These are phyloP conservation scores for Globisporangium recalcitrans DNA, from an alignment of 352 stramenopile species.

Conservation along the genomic window DNA sequence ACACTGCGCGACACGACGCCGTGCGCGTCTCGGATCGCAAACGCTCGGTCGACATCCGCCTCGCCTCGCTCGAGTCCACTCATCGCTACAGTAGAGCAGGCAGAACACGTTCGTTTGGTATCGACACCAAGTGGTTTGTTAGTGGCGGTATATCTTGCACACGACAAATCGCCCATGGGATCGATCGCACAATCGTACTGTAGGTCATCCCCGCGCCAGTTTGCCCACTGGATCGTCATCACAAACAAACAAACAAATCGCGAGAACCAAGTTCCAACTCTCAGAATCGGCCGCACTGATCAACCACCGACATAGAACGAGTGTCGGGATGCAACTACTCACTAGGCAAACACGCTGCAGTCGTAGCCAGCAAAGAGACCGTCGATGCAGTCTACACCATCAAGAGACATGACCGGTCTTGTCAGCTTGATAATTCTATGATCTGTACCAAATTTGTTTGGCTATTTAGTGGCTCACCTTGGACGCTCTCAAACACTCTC, in stretches of 20 bases:
- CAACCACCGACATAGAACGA: neutral
- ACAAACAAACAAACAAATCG: neutral
- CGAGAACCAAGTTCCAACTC: constrained; percentile 2
- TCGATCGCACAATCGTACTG: constrained; percentile 25
- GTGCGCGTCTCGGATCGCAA: constrained; percentile 24
- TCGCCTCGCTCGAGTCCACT: constrained; percentile 37
- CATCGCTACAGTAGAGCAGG: constrained; percentile 47
- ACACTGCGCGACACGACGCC: constrained; percentile 60
- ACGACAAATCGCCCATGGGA: neutral
- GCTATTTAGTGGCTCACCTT: constrained; percentile 33
- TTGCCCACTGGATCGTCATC: constrained; percentile 43
- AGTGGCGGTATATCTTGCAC: neutral
- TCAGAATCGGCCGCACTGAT: neutral
- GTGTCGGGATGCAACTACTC: constrained; percentile 8
- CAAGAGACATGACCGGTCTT: no score
- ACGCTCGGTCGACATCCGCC: constrained; percentile 4
- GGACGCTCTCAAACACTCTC: constrained; percentile 44
- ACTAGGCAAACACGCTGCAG: constrained; percentile 74
- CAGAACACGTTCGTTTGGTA: neutral
- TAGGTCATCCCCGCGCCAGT: constrained; percentile 67
- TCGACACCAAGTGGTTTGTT: neutral
- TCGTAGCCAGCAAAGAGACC: constrained; percentile 58
- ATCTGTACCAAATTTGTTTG: no score
- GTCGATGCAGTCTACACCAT: constrained; percentile 52
- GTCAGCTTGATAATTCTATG: no score